A percentile compares a stretch with the other conserved stretches of the same genome.
phyloP scores from a whole-genome alignment of 2,329 filamentous ascomycete species.

The Kalmusia sp. region DNA sequence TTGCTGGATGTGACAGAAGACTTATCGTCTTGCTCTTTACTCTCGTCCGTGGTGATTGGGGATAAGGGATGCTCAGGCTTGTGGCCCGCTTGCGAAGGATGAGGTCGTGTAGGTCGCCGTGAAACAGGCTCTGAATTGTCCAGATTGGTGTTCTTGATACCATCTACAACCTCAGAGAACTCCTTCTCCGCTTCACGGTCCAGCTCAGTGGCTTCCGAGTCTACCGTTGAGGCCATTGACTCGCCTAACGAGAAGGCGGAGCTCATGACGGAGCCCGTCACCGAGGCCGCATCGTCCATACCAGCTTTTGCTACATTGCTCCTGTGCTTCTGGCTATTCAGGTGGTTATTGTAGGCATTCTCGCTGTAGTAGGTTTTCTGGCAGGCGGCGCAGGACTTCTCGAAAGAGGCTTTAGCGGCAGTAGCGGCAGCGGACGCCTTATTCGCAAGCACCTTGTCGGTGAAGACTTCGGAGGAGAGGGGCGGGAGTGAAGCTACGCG shows the following conservation, averaged over 20 bases:
- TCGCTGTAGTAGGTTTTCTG: slow-evolving; percentile 95
- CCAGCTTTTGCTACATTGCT: slow-evolving; percentile 63
- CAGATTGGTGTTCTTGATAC: slow-evolving; percentile 71
- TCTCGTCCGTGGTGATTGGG: slow-evolving; percentile 28
- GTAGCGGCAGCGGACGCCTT: slow-evolving; percentile 71
- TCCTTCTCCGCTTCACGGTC: slow-evolving; percentile 76
- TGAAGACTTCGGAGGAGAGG: slow-evolving; percentile 89
- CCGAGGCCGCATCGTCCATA: slow-evolving; percentile 70
- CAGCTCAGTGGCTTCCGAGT: slow-evolving; percentile 58
- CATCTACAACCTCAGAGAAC: slow-evolving; percentile 78
- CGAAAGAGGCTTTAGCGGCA: slow-evolving; percentile 50
- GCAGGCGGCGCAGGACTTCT: slow-evolving; percentile 82
- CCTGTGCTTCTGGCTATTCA: slow-evolving; percentile 90
- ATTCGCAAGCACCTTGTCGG: slow-evolving; percentile 92
- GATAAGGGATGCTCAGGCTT: slow-evolving; percentile 48
- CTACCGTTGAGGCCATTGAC: slow-evolving; percentile 70
- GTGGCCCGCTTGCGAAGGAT: slow-evolving; percentile 44
- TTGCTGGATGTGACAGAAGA: slow-evolving; percentile 36
- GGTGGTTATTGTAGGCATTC: slow-evolving; percentile 92
- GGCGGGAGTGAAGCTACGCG: slow-evolving; percentile 89
- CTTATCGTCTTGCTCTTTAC: slow-evolving; percentile 53
- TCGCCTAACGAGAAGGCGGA: slow-evolving; percentile 92
- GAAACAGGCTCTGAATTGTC: slow-evolving; percentile 54
- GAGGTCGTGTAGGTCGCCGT: slow-evolving; percentile 50
- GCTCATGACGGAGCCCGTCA: slow-evolving; percentile 74